A percentile compares a stretch with the other conserved stretches of the same genome.
phyloP scores from a whole-genome alignment of 371 early-diverging fungal species.

The Gilbertella persicaria region DNA sequence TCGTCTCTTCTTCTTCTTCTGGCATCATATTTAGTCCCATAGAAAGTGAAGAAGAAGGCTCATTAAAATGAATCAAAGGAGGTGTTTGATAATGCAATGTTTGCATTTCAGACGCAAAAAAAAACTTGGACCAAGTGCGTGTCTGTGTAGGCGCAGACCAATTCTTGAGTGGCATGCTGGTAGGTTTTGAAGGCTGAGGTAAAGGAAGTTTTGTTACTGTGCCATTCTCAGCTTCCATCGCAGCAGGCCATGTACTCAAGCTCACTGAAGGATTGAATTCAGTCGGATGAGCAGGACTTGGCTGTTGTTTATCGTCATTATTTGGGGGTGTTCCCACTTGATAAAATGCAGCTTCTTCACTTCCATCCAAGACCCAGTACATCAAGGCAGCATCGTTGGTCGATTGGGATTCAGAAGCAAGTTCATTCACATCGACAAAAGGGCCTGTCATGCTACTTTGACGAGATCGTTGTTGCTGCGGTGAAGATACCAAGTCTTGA shows the following conservation, averaged over 20 bases:
- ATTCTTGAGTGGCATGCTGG: background rate
- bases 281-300: background rate
- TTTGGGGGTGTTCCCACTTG: background rate
- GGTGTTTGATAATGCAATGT: slow-evolving; percentile 24
- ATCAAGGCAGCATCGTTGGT: slow-evolving; percentile 1
- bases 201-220: slow-evolving; percentile 14
- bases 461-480: background rate
- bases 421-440: slow-evolving; percentile 4
- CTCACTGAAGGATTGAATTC: too few relatives aligned
- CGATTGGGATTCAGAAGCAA: background rate
- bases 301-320: background rate
- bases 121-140: slow-evolving; percentile 14
- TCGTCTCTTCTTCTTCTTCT: slow-evolving; percentile 1
- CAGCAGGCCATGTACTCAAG: background rate
- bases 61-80: slow-evolving; percentile 2
- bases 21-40: slow-evolving; percentile 11
- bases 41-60: slow-evolving; percentile 1
- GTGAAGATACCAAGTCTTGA: too few relatives aligned
- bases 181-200: slow-evolving; percentile 19
- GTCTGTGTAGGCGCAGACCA: slow-evolving; percentile 1
- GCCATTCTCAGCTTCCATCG: background rate
- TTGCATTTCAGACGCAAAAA: slow-evolving; percentile 23
- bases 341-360: background rate
- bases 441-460: background rate
- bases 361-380: slow-evolving; percentile 6